Conservation (phyloP, 2,329 filamentous ascomycete genomes). For the Tolypocladium amazonense region DNA sequence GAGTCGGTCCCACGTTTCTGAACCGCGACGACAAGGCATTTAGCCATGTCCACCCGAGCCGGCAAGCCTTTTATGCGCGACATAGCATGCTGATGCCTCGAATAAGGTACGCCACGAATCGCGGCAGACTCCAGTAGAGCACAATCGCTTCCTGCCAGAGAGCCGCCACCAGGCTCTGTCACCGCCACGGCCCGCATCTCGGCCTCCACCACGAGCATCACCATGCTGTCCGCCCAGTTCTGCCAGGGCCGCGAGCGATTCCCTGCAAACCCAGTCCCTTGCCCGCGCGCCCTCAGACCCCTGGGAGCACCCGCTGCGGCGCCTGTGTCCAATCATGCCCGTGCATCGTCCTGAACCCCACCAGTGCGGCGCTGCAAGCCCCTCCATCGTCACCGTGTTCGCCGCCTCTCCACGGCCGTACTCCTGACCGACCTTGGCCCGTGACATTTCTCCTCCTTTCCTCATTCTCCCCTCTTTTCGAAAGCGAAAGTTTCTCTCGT, state of each 20-base stretch:
- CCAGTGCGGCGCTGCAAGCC: slow-evolving; percentile 7
- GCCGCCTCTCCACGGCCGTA: not conserved
- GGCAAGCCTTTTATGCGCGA: not conserved
- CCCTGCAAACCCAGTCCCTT: not conserved
- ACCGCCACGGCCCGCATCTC: not conserved
- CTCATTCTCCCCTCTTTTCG: not conserved
- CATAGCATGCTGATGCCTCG: not conserved
- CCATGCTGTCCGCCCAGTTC: not conserved
- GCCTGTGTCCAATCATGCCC: not conserved
- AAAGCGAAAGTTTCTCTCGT: not conserved
- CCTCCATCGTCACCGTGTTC: slow-evolving; percentile 24
- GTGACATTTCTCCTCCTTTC: not conserved
- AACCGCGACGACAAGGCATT: not conserved
- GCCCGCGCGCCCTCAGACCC: not conserved
- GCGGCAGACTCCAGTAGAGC: not conserved
- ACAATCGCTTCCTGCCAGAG: not conserved
- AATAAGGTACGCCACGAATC: not conserved
- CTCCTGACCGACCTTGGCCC: slow-evolving; percentile 5
- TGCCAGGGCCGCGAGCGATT: not conserved
- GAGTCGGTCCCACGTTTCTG: not conserved
- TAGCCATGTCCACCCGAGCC: not conserved
- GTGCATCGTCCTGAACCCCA: slow-evolving; percentile 2
- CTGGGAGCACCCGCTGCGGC: not conserved
- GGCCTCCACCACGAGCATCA: not conserved
- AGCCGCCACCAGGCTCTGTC: not conserved